phyloP scores from a whole-genome alignment of 768 basidiomycete species.

The Exidia glandulosa region DNA sequence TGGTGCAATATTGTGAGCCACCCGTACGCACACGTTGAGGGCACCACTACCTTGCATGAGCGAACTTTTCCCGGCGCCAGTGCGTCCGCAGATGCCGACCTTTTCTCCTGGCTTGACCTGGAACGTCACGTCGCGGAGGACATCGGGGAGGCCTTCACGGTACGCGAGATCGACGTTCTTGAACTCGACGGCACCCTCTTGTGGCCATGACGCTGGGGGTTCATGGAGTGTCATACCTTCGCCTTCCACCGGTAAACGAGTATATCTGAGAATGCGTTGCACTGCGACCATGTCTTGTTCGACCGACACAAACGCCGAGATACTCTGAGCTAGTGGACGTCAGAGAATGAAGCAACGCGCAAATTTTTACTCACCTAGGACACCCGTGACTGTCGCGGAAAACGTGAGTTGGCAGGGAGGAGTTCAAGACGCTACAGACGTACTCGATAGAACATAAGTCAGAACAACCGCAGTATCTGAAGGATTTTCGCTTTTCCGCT shows the following conservation, averaged over 20 bases:
- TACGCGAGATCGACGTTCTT: conserved; percentile 46
- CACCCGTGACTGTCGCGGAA: background rate
- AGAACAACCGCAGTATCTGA: conserved; percentile 55
- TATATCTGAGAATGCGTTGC: conserved; percentile 60
- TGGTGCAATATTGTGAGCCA: background rate
- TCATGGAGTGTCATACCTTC: conserved; percentile 29
- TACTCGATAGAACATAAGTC: conserved; percentile 31
- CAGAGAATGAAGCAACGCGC: no score
- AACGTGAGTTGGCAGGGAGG: background rate
- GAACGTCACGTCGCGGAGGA: conserved; percentile 51
- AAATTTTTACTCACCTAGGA: background rate
- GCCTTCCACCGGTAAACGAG: conserved; percentile 49
- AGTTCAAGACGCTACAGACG: background rate
- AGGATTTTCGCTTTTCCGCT: conserved; percentile 42
- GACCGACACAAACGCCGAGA: conserved; percentile 46
- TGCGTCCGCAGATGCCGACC: conserved; percentile 29
- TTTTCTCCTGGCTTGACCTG: conserved; percentile 51
- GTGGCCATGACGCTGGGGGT: conserved; percentile 39
- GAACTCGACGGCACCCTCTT: conserved; percentile 43
- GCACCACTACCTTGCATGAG: background rate
- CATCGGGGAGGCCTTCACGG: conserved; percentile 50
- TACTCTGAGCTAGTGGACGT: no score
- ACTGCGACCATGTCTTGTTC: conserved; percentile 68
- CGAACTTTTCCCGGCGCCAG: conserved; percentile 25
- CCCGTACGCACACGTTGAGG: background rate